Base-by-base conservation (phyloP, 805 yeast species). In the Schwanniomyces sp. region DNA sequence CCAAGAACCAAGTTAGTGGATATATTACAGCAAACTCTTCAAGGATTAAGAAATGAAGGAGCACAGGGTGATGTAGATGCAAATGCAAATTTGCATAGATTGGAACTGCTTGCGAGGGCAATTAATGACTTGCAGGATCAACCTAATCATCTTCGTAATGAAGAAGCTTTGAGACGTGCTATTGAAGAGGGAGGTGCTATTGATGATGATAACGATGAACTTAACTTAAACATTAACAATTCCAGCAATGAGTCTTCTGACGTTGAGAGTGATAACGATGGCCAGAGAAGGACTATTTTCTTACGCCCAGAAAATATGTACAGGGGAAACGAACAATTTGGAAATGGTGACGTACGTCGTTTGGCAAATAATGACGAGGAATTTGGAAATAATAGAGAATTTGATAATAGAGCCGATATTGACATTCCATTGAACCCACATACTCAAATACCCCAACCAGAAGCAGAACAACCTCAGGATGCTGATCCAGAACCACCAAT, bases 1-100 rank as follows among this genome's bases (percentile, higher is more conserved):
- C 76, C 78, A 36, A 63, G 72, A 43, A 65, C 75, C 11, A 70
- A 66, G 47, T 63, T 73, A 50, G 62, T 64, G 26, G 74, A 70
- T 45, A 58, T 71, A 67, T 59, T 72, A 28, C 68, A 67, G 43
- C 58, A 61, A 40, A 64, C 62, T 9, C 49, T 66, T n/a, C 42
- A 55, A 14, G 61, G 59, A 1, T 50, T 62, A 34, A 50, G 69
- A 41, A 56, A 58, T 38, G 63, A 58, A 17, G 62, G 57, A 7
- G 47, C 43, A 12, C 50, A 53, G 34, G 64, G 58, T 34, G 51
- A 56, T 34, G 52, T 39, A 39, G 55, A 58, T 52, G 60, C 66
- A 37, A 51, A 63, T 48, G 66, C 56, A 12, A 55, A 52, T 49
- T 51, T 57, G 24, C 58, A 52, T 30, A 46, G 63, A 41, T 50